Base-by-base conservation (phyloP, 805 yeast genomes). In the Metschnikowia anglica region DNA sequence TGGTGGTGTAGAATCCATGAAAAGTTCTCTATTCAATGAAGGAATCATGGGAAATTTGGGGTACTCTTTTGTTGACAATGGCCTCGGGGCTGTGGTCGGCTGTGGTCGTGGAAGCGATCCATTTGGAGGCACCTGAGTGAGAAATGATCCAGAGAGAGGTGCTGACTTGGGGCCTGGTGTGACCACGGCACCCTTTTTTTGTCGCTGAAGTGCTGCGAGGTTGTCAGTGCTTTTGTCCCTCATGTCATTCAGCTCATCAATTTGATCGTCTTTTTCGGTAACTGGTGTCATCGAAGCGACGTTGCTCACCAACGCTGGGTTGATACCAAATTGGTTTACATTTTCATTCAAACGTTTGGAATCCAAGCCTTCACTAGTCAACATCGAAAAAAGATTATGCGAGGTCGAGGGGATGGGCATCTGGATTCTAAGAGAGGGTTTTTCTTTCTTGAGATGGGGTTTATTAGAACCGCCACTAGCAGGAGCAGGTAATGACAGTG, bases 221-320 rank as follows among this genome's bases (percentile, higher is more conserved):
- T 39, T 31, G 2, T 46, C 49, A 9, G 33, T 13, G 16, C 29
- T 18, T 20, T 28, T 41, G 2, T 43, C 44, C 18, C 30, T 42
- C 8, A 15, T 11, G 6, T 39, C 44, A 15, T 6, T 13, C 16
- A 42, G 42, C 16, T 48, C 55, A 1, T 46, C 49, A n/a, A 53
- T 36, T 16, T 41, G 51, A 23, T 39, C 37, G 32, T 70, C 73
- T 41, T 61, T 81, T 52, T 86, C 95, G 2, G 87, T 75, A 4
- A 85, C 80, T 2, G 93, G 95, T 0, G 95, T 86, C 93, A 86
- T 85, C 0, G 87, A 78, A 1, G 87, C 81, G 3, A 76, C 59
- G 42, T 66, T 63, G 6, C 73, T 67, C 3, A 76, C 70, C 24
- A 72, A 74, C 12, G 75, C 62, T 1, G 81, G 74, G 57, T 80